phyloP scores from a whole-genome alignment of 2,329 filamentous ascomycete genomes.

The Purpureocillium lavendulum region DNA sequence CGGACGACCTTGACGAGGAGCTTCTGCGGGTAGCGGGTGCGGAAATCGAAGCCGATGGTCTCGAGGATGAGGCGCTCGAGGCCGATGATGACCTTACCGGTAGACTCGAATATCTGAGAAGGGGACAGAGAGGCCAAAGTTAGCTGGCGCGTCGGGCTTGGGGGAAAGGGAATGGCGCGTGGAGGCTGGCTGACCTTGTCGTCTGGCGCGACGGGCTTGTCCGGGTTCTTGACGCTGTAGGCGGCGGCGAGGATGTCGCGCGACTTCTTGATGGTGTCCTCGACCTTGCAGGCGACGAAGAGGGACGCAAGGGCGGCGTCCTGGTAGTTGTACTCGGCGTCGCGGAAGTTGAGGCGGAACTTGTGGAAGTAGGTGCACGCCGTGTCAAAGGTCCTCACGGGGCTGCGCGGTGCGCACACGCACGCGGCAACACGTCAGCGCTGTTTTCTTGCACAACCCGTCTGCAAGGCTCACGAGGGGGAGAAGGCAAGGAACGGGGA shows the following conservation, averaged over 20 bases:
- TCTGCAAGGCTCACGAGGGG: too few relatives aligned
- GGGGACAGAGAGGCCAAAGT: background rate
- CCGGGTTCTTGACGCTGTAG: conserved; percentile 70
- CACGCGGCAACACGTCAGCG: background rate
- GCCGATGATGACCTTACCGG: conserved; percentile 75
- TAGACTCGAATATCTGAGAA: conserved; percentile 67
- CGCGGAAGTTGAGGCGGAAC: conserved; percentile 79
- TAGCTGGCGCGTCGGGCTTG: background rate
- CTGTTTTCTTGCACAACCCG: too few relatives aligned
- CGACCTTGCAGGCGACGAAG: conserved; percentile 92
- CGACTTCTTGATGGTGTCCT: conserved; percentile 96
- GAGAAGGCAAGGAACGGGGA: background rate
- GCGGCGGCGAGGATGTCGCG: conserved; percentile 85
- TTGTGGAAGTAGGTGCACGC: conserved; percentile 91
- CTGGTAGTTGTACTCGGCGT: conserved; percentile 75
- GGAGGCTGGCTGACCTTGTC: conserved; percentile 68
- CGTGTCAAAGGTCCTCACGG: conserved; percentile 85
- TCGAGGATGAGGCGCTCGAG: conserved; percentile 91
- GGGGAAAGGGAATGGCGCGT: background rate
- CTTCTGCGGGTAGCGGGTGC: conserved; percentile 80
- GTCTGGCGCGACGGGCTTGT: conserved; percentile 65
- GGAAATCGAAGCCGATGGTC: conserved; percentile 87
- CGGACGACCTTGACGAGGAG: conserved; percentile 72
- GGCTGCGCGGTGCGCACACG: too few relatives aligned
- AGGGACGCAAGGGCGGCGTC: conserved; percentile 84